Evolutionary conservation across 257 asterid species (phyloP).

Genomic region (Cynanchum wilfordii): DNA sequence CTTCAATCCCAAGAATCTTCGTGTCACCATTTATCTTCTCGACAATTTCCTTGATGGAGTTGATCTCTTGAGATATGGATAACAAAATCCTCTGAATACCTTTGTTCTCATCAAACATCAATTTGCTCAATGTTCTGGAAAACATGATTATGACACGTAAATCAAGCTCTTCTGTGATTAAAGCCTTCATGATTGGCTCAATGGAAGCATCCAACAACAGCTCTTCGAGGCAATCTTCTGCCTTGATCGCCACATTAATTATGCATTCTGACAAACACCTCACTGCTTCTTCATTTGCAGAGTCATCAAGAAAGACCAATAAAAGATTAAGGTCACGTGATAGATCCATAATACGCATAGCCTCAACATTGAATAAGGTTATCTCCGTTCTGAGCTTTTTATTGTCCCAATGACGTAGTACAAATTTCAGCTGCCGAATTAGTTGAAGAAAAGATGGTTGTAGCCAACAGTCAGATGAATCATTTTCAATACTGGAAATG

Average conservation of each 20-base stretch:
- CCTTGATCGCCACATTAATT: neutral
- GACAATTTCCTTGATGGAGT: neutral
- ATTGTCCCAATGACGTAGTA: neutral
- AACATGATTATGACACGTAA: neutral
- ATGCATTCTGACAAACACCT: neutral
- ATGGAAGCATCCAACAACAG: neutral
- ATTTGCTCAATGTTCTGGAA: neutral
- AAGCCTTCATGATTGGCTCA: neutral
- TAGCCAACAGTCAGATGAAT: neutral
- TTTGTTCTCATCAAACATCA: neutral
- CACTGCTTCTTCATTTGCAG: neutral
- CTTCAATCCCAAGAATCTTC: neutral
- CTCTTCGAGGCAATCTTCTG: neutral
- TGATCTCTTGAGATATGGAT: neutral
- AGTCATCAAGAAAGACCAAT: neutral
- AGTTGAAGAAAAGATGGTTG: conserved; percentile 3
- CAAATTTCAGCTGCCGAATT: neutral
- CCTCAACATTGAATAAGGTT: neutral
- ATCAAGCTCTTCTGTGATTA: neutral
- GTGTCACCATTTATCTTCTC: neutral
- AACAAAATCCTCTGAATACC: neutral
- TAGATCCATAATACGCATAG: neutral
- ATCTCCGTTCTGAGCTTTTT: neutral
- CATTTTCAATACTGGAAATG: neutral
- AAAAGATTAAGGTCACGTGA: neutral